Evolutionary conservation across 75 land plant genomes (phyloP).

Genomic region (Isoetes taiwanensis): DNA sequence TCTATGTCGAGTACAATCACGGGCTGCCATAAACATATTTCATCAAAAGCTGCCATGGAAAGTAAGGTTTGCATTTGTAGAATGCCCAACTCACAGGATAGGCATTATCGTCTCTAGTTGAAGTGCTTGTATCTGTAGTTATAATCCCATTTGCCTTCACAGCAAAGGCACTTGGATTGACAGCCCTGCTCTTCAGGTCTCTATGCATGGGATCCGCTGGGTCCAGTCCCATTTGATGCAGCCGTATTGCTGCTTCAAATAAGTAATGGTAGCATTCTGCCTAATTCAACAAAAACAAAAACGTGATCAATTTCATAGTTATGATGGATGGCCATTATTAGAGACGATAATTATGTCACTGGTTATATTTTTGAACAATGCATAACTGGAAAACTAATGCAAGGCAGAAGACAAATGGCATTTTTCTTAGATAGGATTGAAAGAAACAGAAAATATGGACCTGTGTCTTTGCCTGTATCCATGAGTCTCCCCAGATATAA

Average conservation of each 20-base stretch:
- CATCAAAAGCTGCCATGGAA: constrained; percentile 5
- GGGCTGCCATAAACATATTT: constrained; percentile 32
- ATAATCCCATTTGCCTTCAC: too few relatives aligned
- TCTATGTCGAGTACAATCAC: constrained; percentile 93
- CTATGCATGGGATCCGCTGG: constrained; percentile 87
- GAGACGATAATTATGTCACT: not conserved
- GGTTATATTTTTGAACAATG: too few relatives aligned
- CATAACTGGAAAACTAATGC: too few relatives aligned
- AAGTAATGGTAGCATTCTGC: constrained; percentile 99
- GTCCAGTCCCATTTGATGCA: constrained; percentile 75
- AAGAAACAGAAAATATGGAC: constrained; percentile 14
- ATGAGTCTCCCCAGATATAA: constrained; percentile 98
- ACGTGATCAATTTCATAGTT: too few relatives aligned
- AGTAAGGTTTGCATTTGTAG: not conserved
- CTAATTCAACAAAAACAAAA: constrained; percentile 38
- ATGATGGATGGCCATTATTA: too few relatives aligned
- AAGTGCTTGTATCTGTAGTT: too few relatives aligned
- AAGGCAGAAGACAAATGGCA: too few relatives aligned
- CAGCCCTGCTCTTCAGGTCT: too few relatives aligned
- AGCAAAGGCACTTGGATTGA: too few relatives aligned
- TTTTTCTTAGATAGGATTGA: too few relatives aligned
- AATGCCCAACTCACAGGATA: too few relatives aligned
- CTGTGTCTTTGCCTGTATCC: constrained; percentile 99
- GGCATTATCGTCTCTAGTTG: too few relatives aligned
- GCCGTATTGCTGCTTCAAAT: constrained; percentile 89